These are phyloP conservation scores for Cladosporium sp. DNA, from an alignment of 2,329 filamentous ascomycete genomes.

Conservation along the genomic window DNA sequence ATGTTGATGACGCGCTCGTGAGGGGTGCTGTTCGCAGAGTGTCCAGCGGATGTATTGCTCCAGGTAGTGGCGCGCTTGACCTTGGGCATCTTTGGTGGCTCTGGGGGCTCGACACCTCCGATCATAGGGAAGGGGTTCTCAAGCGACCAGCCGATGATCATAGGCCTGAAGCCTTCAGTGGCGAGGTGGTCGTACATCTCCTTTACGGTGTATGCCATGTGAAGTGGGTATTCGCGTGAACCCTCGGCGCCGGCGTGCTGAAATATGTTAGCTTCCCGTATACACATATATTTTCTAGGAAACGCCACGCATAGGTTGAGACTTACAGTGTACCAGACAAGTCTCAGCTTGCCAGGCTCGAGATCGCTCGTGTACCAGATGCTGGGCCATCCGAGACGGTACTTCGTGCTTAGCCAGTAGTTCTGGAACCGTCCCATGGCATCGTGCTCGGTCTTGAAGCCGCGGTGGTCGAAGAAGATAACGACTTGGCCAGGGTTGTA, in stretches of 20 bases:
- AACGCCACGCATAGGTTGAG: not conserved
- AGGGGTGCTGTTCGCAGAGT: constrained; percentile 28
- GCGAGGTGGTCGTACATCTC: constrained; percentile 37
- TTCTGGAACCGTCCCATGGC: constrained; percentile 29
- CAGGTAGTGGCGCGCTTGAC: constrained; percentile 29
- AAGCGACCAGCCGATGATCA: constrained; percentile 34
- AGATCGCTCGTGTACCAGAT: constrained; percentile 27
- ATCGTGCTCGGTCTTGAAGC: constrained; percentile 28
- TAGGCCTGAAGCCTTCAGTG: constrained; percentile 34
- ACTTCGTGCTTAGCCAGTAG: constrained; percentile 31
- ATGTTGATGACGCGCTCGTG: constrained; percentile 38
- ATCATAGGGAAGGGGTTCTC: constrained; percentile 40
- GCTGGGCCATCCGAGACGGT: constrained; percentile 29
- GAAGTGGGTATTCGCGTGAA: constrained; percentile 33
- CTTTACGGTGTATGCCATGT: constrained; percentile 32
- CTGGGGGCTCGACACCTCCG: constrained; percentile 34
- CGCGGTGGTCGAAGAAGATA: constrained; percentile 37
- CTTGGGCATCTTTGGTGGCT: constrained; percentile 28
- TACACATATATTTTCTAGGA: not conserved
- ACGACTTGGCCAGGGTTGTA: constrained; percentile 35
- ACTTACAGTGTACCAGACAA: constrained; percentile 36
- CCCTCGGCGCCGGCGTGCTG: constrained; percentile 36
- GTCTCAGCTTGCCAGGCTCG: constrained; percentile 31
- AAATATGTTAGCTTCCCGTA: not conserved
- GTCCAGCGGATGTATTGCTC: constrained; percentile 31